These are phyloP conservation scores for Calonectria henricotiae DNA, from an alignment of 2,329 filamentous ascomycete genomes.

Conservation along the genomic window DNA sequence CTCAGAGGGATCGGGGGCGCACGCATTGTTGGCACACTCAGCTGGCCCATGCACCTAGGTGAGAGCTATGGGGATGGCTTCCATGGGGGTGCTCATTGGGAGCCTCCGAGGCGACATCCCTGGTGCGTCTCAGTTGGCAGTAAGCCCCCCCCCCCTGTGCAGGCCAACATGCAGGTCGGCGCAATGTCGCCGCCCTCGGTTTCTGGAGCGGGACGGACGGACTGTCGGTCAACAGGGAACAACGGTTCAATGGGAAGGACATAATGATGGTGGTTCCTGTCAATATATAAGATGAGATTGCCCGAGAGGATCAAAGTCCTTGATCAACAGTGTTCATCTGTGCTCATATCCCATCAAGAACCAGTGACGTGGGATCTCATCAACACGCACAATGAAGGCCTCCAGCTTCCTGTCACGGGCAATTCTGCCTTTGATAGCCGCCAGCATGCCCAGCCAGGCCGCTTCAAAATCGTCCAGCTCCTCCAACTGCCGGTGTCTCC, in stretches of 20 bases:
- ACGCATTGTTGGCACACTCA: neutral
- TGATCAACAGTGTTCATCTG: slow-evolving; percentile 11
- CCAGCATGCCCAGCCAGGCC: slow-evolving; percentile 29
- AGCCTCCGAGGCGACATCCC: neutral
- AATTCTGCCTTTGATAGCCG: slow-evolving; percentile 41
- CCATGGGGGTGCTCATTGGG: neutral
- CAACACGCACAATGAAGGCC: slow-evolving; percentile 42
- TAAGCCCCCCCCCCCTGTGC: neutral
- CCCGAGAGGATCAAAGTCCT: neutral
- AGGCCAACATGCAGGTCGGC: slow-evolving; percentile 16
- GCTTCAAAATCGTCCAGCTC: slow-evolving; percentile 10
- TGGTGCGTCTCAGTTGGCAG: slow-evolving; percentile 27
- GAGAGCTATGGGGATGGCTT: neutral
- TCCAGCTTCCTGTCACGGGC: slow-evolving; percentile 30
- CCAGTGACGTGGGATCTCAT: neutral
- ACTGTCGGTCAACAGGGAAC: slow-evolving; percentile 12
- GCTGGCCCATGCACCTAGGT: slow-evolving; percentile 20
- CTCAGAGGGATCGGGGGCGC: slow-evolving; percentile 1
- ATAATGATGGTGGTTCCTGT: neutral
- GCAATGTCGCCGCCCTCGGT: slow-evolving; percentile 2
- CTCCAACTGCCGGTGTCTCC: slow-evolving; percentile 64
- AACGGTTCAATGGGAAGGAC: neutral
- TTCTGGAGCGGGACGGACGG: slow-evolving; percentile 10
- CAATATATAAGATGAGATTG: slow-evolving; percentile 21
- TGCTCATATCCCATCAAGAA: slow-evolving; percentile 1